These are phyloP conservation scores for Spinacia oleracea DNA, from an alignment of 179 eudicot genomes.

Conservation along the genomic window DNA sequence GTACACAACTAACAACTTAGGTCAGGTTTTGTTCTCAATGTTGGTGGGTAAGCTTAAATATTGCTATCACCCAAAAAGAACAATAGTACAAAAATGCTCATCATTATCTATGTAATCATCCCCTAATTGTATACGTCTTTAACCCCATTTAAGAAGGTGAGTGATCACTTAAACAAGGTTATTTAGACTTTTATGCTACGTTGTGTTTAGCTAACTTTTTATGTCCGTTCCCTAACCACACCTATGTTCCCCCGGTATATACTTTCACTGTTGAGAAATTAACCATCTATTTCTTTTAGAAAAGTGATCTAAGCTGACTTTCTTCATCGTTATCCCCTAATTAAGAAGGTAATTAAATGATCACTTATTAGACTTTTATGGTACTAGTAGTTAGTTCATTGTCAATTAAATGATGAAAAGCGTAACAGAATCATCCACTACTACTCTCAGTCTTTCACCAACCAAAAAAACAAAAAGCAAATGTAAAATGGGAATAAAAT, in stretches of 20 bases:
- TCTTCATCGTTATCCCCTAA: background rate
- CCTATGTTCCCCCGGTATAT: too few relatives aligned
- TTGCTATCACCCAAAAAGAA: constrained; percentile 1
- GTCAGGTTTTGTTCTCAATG: background rate
- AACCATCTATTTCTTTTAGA: too few relatives aligned
- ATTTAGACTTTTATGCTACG: too few relatives aligned
- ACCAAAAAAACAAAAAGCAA: constrained; percentile 14
- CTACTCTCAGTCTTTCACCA: constrained; percentile 19
- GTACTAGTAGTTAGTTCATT: background rate
- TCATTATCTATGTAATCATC: background rate
- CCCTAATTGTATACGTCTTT: background rate
- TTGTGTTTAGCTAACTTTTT: too few relatives aligned
- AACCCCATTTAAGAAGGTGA: too few relatives aligned
- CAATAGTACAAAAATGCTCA: too few relatives aligned
- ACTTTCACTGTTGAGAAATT: too few relatives aligned
- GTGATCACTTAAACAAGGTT: too few relatives aligned
- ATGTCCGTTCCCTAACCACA: too few relatives aligned
- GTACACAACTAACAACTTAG: background rate
- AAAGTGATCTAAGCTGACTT: too few relatives aligned
- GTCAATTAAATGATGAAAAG: constrained; percentile 6
- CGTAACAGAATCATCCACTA: constrained; percentile 21
- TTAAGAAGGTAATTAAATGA: background rate
- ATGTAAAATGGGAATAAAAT: background rate
- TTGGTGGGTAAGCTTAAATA: constrained; percentile 10
- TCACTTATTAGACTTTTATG: background rate